Conservation (phyloP, 2,329 filamentous ascomycete genomes). For the Cyclaneusma minus region DNA sequence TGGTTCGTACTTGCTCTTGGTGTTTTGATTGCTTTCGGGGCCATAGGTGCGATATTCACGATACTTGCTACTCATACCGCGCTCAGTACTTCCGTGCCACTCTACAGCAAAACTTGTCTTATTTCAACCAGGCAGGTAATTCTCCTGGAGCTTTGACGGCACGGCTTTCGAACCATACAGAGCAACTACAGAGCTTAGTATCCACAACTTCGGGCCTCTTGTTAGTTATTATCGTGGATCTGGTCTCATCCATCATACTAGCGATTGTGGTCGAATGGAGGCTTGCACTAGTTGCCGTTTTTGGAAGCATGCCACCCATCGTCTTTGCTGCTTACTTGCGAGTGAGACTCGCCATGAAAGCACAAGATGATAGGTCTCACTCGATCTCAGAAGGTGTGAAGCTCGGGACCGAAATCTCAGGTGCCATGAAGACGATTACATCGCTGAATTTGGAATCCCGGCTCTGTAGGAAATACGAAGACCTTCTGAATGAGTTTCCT, state of each 20-base stretch:
- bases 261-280: slow-evolving; percentile 32
- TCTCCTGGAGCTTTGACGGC: slow-evolving; percentile 44
- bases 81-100: slow-evolving; percentile 46
- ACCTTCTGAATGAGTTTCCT: no score
- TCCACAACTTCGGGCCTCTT: slow-evolving; percentile 32
- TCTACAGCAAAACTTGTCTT: slow-evolving; percentile 47
- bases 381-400: no score
- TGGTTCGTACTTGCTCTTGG: slow-evolving; percentile 33
- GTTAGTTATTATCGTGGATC: slow-evolving; percentile 27
- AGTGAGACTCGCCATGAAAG: slow-evolving; percentile 30
- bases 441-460: no score
- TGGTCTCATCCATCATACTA: slow-evolving; percentile 28
- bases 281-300: slow-evolving; percentile 29
- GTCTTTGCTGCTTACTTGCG: slow-evolving; percentile 29
- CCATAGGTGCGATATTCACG: slow-evolving; percentile 34
- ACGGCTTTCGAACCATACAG: slow-evolving; percentile 52
- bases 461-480: no score
- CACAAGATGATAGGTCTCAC: no score
- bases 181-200: slow-evolving; percentile 38
- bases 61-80: slow-evolving; percentile 45
- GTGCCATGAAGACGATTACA: no score
- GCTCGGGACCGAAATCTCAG: no score
- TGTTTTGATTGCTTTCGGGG: slow-evolving; percentile 43
- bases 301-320: slow-evolving; percentile 29
- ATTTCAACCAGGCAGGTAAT: slow-evolving; percentile 52